Conservation (phyloP, 2,329 filamentous ascomycete genomes). For the Purpureocillium takamizusanense region DNA sequence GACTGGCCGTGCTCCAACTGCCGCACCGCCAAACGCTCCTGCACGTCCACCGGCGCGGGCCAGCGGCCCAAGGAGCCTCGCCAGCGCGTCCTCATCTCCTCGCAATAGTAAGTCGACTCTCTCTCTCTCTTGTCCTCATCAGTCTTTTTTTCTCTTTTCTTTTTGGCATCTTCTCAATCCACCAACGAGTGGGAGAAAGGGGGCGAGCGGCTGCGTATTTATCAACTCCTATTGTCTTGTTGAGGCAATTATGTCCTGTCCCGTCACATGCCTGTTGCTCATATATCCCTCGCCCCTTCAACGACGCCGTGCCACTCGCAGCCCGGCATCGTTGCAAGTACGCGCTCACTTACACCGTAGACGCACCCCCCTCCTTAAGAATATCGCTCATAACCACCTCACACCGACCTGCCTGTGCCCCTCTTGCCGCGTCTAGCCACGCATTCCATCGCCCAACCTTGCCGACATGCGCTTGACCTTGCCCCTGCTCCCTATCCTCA, state of each 20-base stretch:
- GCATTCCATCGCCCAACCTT: too few species aligned
- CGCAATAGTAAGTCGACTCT: slow-evolving; percentile 42
- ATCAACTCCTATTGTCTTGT: background rate
- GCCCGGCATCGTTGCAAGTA: too few species aligned
- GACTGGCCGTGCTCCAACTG: slow-evolving; percentile 50
- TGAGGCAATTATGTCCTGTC: background rate
- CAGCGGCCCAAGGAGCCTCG: slow-evolving; percentile 46
- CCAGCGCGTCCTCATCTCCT: slow-evolving; percentile 49
- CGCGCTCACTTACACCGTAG: background rate
- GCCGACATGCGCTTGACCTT: too few species aligned
- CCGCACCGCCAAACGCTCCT: slow-evolving; percentile 40
- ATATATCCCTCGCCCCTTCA: background rate
- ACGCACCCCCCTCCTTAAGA: background rate
- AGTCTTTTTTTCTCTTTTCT: background rate
- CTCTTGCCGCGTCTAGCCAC: too few species aligned
- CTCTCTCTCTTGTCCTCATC: background rate
- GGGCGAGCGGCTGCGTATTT: too few species aligned
- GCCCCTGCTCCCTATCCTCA: too few species aligned
- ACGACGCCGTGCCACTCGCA: too few species aligned
- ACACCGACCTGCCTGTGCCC: too few species aligned
- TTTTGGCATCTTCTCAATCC: background rate
- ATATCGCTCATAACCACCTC: background rate
- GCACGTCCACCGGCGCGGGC: slow-evolving; percentile 44
- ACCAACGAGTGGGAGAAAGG: too few species aligned
- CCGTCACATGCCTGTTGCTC: too few species aligned